Evolutionary conservation across 2,329 filamentous ascomycete genomes (phyloP).

Genomic region (Dryadomyces quercivorus): DNA sequence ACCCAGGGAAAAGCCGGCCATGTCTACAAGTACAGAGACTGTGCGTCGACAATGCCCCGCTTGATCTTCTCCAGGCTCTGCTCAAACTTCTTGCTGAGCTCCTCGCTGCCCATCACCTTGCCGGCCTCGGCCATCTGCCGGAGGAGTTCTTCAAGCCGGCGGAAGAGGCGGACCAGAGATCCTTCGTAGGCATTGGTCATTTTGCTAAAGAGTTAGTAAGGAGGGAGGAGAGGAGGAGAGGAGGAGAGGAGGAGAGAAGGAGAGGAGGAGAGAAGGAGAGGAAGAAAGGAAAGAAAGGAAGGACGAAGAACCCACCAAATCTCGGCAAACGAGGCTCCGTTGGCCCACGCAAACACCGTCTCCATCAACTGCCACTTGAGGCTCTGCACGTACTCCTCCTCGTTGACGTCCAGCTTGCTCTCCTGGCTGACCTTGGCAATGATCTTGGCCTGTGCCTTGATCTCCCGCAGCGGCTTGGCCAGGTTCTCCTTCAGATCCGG

Average conservation of each 20-base stretch:
- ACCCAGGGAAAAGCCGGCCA: too few relatives aligned
- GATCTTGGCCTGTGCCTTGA: conserved; percentile 74
- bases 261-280: not conserved
- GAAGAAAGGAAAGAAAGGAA: not conserved
- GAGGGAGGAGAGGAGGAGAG: conserved; percentile 6
- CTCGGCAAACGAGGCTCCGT: conserved; percentile 78
- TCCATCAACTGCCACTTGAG: conserved; percentile 98
- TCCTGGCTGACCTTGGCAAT: conserved; percentile 92
- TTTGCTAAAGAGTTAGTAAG: conserved; percentile 43
- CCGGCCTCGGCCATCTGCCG: conserved; percentile 91
- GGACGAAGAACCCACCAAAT: conserved; percentile 63
- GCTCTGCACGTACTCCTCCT: conserved; percentile 80
- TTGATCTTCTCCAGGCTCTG: conserved; percentile 72
- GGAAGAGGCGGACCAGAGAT: conserved; percentile 89
- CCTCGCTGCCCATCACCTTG: conserved; percentile 97
- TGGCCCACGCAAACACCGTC: conserved; percentile 83
- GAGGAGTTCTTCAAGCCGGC: conserved; percentile 83
- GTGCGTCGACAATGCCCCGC: conserved; percentile 87
- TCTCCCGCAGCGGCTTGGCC: conserved; percentile 71
- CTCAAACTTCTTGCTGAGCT: conserved; percentile 87
- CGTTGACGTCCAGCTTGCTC: conserved; percentile 86
- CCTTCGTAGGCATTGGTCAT: conserved; percentile 99
- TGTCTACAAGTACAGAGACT: conserved; percentile 70
- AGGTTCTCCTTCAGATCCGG: conserved; percentile 70
- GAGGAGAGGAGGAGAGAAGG: conserved; percentile 6